phyloP scores from a whole-genome alignment of 2,329 filamentous ascomycete genomes.

The Phaeosphaeriaceae sp. region DNA sequence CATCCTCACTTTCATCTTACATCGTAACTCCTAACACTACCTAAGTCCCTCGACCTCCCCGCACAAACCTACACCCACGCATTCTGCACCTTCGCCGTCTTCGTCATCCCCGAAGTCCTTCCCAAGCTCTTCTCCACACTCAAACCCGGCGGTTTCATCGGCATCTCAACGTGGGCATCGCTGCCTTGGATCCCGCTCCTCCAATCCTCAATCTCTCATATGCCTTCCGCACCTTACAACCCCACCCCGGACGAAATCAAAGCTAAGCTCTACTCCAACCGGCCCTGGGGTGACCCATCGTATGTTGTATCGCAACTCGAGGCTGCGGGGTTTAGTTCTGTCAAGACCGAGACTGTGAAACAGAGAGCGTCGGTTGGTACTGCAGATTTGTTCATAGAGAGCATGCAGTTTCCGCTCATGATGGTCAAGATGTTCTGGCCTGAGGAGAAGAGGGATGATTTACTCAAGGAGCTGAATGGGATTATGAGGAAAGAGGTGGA shows the following conservation, averaged over 20 bases:
- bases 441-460: constrained; percentile 21
- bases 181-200: constrained; percentile 21
- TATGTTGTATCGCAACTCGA: constrained; percentile 23
- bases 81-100: constrained; percentile 35
- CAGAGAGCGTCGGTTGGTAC: constrained; percentile 16
- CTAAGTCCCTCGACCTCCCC: background rate
- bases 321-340: constrained; percentile 22
- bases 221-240: constrained; percentile 8
- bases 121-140: constrained; percentile 2
- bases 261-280: constrained; percentile 10
- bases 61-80: constrained; percentile 24
- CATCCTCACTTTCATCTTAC: background rate
- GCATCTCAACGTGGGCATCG: constrained; percentile 27
- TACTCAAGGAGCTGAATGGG: constrained; percentile 12
- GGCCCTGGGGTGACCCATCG: constrained; percentile 13
- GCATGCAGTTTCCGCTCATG: constrained; percentile 26
- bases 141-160: constrained; percentile 25
- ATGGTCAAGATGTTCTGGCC: constrained; percentile 23
- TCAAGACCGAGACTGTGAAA: constrained; percentile 17
- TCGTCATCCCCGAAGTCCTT: constrained; percentile 18
- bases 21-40: too few relatives aligned
- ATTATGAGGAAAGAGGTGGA: constrained; percentile 15
- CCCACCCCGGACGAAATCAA: constrained; percentile 17
- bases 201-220: constrained; percentile 8
- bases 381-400: constrained; percentile 7